Base-by-base conservation (phyloP, 805 yeast genomes). In the Candida takata region DNA sequence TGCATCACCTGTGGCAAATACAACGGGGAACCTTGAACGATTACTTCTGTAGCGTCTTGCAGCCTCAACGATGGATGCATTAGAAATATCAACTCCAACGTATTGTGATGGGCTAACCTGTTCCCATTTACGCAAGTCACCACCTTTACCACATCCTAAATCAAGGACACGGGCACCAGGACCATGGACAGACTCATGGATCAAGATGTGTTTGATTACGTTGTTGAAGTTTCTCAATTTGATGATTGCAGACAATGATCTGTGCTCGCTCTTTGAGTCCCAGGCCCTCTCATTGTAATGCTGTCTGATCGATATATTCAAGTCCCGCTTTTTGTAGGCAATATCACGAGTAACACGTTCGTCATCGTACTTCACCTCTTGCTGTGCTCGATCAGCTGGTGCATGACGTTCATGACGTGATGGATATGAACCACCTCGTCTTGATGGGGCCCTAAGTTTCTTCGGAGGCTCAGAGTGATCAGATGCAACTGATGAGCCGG, bases 121-220 rank as follows among this genome's bases (percentile, higher is more conserved):
- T 34, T 79, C 83, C 78, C 95, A 90, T 57, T 92, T 92, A 48
- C 82, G 76, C 51, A 92, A 63, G 62, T 92, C 99, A 19, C 99
- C 99, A 35, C 99, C 99, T 57, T 92, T 94, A 11, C 99, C 99
- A 60, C 97, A 88, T 12, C 96, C 96, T 37, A 90, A 60, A 53
- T 92, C 99, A 14, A 92, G 62, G 1, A 82, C 86, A 15, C 72
- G 68, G 27, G 72, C 70, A 42, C 74, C 62, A 31, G 65, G 64
- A 11, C 24, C 29, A 24, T 63, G 64, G 3, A 80, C 75, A 58
- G 68, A 79, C 47, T 81, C 83, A 37, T 81, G 79, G 36, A 92
- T 77, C 8, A 90, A 62, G 52, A 87, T 84, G 55, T 85, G 84
- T 54, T 92, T 92, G 51, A 92, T 81, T 41, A 88, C 84, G 56